These are phyloP conservation scores for Hydrangea macrophylla DNA, from an alignment of 148 eudicot genomes.

Conservation along the genomic window DNA sequence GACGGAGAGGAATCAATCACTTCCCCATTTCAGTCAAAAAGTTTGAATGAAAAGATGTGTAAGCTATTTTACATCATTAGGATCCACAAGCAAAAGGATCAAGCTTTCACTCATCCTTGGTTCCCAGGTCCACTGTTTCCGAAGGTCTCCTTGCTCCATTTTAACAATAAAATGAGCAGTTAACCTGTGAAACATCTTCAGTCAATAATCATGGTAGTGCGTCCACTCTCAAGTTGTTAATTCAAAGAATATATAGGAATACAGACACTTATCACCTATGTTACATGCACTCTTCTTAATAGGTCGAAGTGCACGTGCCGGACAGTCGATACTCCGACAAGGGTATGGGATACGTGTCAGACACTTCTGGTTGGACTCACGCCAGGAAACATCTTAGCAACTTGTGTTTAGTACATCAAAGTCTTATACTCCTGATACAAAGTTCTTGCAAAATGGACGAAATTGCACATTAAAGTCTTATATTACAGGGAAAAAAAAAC, in stretches of 20 bases:
- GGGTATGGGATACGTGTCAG: too few species aligned
- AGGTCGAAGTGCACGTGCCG: too few species aligned
- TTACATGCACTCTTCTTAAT: too few species aligned
- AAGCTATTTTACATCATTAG: slow-evolving; percentile 71
- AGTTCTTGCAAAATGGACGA: too few species aligned
- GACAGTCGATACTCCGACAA: too few species aligned
- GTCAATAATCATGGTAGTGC: slow-evolving; percentile 7
- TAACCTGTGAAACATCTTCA: slow-evolving; percentile 47
- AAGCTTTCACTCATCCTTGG: slow-evolving; percentile 82
- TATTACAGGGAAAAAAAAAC: neutral
- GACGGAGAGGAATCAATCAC: slow-evolving; percentile 3
- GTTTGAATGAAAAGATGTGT: neutral
- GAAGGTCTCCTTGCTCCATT: slow-evolving; percentile 69
- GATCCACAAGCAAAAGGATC: slow-evolving; percentile 90
- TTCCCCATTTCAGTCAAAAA: slow-evolving; percentile 8
- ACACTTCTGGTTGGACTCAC: too few species aligned
- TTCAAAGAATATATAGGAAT: neutral
- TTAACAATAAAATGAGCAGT: slow-evolving; percentile 57
- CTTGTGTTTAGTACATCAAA: too few species aligned
- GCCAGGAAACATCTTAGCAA: too few species aligned
- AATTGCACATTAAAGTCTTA: too few species aligned
- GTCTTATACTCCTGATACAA: too few species aligned
- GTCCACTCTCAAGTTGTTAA: neutral
- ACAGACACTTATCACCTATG: too few species aligned
- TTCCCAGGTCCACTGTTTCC: slow-evolving; percentile 93